These are phyloP conservation scores for Irpex sp. DNA, from an alignment of 1,284 basidiomycete genomes.

Conservation along the genomic window DNA sequence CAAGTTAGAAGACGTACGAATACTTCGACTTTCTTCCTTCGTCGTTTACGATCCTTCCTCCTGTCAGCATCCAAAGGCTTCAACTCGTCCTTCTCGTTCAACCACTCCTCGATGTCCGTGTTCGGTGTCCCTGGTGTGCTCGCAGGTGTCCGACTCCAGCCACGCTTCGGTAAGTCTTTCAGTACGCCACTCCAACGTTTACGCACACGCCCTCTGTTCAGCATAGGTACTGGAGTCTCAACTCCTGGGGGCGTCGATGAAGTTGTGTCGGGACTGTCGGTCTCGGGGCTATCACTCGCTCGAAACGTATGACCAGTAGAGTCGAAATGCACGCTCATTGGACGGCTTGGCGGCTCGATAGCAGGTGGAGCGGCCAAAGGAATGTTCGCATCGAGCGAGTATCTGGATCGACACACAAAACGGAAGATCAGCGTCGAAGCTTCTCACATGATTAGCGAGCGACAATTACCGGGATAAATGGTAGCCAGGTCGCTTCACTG, in stretches of 20 bases:
- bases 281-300: neutral
- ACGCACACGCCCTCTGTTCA: slow-evolving; percentile 9
- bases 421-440: neutral
- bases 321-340: slow-evolving; percentile 22
- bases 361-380: slow-evolving; percentile 9
- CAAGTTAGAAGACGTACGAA: slow-evolving; percentile 47
- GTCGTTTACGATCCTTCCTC: slow-evolving; percentile 38
- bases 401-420: slow-evolving; percentile 13
- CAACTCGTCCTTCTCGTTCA: slow-evolving; percentile 24
- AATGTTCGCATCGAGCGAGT: slow-evolving; percentile 25
- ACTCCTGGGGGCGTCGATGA: slow-evolving; percentile 8
- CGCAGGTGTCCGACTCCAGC: slow-evolving; percentile 19
- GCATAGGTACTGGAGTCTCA: slow-evolving; percentile 14
- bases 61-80: slow-evolving; percentile 22
- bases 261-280: neutral
- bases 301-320: neutral
- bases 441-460: neutral
- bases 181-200: slow-evolving; percentile 30
- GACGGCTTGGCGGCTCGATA: slow-evolving; percentile 13
- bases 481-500: slow-evolving; percentile 66
- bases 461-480: slow-evolving; percentile 51
- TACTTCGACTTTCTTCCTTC: slow-evolving; percentile 75
- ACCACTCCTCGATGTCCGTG: slow-evolving; percentile 24
- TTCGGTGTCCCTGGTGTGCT: slow-evolving; percentile 24
- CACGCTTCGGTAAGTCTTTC: slow-evolving; percentile 30